phyloP scores from a whole-genome alignment of 2,329 filamentous ascomycete genomes.

The Ophiostoma sp. region DNA sequence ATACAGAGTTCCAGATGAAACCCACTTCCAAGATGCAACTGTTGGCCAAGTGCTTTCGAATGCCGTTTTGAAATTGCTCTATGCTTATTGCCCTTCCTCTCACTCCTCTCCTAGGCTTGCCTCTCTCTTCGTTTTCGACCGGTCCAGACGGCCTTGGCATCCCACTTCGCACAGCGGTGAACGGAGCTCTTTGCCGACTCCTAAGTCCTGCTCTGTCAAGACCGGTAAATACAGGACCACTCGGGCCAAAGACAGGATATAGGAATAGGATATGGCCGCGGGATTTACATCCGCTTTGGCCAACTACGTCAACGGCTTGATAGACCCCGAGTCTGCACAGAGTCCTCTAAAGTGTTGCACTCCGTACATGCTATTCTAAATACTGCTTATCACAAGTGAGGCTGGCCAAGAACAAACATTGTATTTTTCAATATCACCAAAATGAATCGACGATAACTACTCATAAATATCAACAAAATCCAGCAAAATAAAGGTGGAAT shows the following conservation, averaged over 20 bases:
- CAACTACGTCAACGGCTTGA: slow-evolving; percentile 7
- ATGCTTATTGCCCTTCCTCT: neutral
- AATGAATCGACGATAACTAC: too few species aligned
- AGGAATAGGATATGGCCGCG: neutral
- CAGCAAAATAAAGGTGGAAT: too few species aligned
- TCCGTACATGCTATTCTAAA: too few species aligned
- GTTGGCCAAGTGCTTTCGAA: neutral
- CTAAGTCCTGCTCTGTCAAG: neutral
- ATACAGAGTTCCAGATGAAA: neutral
- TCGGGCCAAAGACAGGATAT: too few species aligned
- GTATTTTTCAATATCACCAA: too few species aligned
- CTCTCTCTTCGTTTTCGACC: slow-evolving; percentile 11
- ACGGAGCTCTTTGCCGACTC: slow-evolving; percentile 9
- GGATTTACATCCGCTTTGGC: neutral
- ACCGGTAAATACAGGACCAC: neutral
- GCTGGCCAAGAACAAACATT: too few species aligned
- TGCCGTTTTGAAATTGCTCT: neutral
- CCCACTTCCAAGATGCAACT: neutral
- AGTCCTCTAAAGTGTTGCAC: neutral
- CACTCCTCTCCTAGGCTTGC: neutral
- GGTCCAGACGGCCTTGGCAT: slow-evolving; percentile 19
- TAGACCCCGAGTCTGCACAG: neutral
- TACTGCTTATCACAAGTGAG: too few species aligned
- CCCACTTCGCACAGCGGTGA: slow-evolving; percentile 18
- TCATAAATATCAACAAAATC: too few species aligned